Evolutionary conservation across 108 stramenopile genomes (phyloP), one percentile per base, ranked within the genome.

Genomic region (Cyclotella sp.): DNA sequence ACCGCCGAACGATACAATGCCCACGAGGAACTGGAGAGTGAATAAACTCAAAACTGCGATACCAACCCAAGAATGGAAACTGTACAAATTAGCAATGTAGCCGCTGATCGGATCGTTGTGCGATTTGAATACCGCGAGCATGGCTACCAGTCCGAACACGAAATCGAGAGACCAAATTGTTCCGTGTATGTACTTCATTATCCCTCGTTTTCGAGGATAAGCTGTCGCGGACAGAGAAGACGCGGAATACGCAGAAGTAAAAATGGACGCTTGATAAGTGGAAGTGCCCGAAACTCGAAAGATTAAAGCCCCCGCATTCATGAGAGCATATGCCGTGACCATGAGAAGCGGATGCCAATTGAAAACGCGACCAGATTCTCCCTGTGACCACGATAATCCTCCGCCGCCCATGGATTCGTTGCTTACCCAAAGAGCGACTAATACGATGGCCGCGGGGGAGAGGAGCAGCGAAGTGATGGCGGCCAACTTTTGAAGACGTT

Each of bases 311-410:
- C 87, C 84, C 27, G 86, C 78, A 51, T 89, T 91, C 89, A 94
- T 89, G 66, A 91, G 72, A 9, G 75, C 73, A 74, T 89, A 92
- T 68, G 87, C 79, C 14, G 73, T 45, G 27, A 88, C 76, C 93
- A 94, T 94, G 15, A 89, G 52, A 19, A 94, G 70, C 14, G 91
- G 90, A 88, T 94, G 93, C 85, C 87, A 91, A 73, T 91, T 91
- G 84, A 94, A 94, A 39, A 89, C 89, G n/a, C 68, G 73, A 55
- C 87, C 87, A 61, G 84, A 70, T 64, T 89, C 83, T 21, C 85
- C 83, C 30, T 69, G 46, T 22, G 41, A 60, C 87, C 87, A 90
- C 11, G 82, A 75, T 1, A 90, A 59, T 27, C 90, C 87, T 24
- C 87, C 87, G 44, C 73, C 53, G 40, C 51, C 52, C 22, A 61